These are phyloP conservation scores for Funneliformis caledonium DNA, from an alignment of 371 early-diverging fungal genomes.

Conservation along the genomic window DNA sequence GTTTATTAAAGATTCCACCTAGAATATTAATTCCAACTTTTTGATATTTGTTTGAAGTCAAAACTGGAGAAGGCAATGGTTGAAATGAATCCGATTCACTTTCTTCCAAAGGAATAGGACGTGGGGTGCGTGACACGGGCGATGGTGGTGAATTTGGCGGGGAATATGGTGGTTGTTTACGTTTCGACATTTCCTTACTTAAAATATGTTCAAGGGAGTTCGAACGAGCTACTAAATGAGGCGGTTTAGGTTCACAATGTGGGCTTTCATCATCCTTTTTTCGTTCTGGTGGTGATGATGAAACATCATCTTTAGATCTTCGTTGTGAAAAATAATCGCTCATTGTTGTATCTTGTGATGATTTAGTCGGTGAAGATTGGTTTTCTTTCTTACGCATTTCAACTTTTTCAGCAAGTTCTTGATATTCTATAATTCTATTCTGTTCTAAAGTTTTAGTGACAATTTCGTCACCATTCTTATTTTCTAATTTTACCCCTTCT, in stretches of 20 bases:
- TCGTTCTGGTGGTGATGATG: conserved; percentile 9
- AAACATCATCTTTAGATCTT: background rate
- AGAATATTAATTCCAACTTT: conserved; percentile 1
- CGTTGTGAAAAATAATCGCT: background rate
- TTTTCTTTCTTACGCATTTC: conserved; percentile 6
- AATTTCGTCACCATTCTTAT: background rate
- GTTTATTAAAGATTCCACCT: conserved; percentile 36
- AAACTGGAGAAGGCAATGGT: background rate
- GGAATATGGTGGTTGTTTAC: background rate
- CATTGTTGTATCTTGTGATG: background rate
- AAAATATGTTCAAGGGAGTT: background rate
- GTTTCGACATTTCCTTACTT: background rate
- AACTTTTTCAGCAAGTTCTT: background rate
- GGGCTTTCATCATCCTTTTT: background rate
- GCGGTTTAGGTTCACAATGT: background rate
- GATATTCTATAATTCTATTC: background rate
- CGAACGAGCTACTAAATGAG: background rate
- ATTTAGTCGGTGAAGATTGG: background rate
- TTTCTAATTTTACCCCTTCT: background rate
- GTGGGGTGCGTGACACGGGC: background rate
- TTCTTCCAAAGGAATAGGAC: background rate
- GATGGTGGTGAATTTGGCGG: background rate
- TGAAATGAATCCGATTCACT: background rate
- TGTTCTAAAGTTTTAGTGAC: background rate
- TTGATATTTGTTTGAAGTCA: background rate